Evolutionary conservation across 1,139 yeast genomes (phyloP).

Genomic region (Saccharomycopsis phalli): DNA sequence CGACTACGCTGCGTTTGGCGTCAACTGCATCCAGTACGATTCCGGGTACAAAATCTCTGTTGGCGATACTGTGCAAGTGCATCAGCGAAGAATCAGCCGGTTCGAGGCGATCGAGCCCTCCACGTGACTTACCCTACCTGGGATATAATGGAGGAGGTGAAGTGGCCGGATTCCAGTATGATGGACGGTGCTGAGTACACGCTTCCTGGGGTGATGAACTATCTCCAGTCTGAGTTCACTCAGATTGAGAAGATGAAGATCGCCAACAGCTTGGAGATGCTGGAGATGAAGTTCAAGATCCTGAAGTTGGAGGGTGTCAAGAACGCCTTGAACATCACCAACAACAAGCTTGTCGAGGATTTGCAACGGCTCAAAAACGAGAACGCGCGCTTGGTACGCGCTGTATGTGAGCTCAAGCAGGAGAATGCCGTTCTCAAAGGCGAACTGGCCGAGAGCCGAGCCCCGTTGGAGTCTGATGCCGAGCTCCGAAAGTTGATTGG

Average conservation of each 20-base stretch:
- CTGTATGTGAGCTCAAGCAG: slow-evolving; percentile 10
- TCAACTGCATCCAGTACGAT: slow-evolving; percentile 6
- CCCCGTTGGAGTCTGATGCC: slow-evolving; percentile 4
- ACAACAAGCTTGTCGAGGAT: slow-evolving; percentile 23
- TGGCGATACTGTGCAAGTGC: slow-evolving; percentile 6
- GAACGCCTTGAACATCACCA: slow-evolving; percentile 31
- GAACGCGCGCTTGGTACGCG: slow-evolving; percentile 8
- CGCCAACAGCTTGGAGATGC: slow-evolving; percentile 46
- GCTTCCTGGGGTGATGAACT: slow-evolving; percentile 57
- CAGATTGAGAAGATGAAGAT: slow-evolving; percentile 49
- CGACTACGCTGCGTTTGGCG: slow-evolving; percentile 7
- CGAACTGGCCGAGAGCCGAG: background rate
- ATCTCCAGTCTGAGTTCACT: slow-evolving; percentile 52
- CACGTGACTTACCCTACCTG: too few species aligned
- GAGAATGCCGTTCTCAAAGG: slow-evolving; percentile 10
- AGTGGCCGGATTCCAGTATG: background rate
- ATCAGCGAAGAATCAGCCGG: slow-evolving; percentile 3
- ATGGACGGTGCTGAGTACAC: slow-evolving; percentile 35
- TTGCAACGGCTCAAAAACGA: slow-evolving; percentile 14
- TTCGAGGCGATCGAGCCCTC: slow-evolving; percentile 10
- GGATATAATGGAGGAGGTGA: background rate
- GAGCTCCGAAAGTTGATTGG: slow-evolving; percentile 14
- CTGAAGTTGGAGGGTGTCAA: slow-evolving; percentile 48
- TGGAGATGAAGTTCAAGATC: slow-evolving; percentile 48
- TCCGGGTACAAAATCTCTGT: slow-evolving; percentile 5